Base-by-base conservation (phyloP, 129 eudicot genomes). In the Centrapalus pauciflorus region DNA sequence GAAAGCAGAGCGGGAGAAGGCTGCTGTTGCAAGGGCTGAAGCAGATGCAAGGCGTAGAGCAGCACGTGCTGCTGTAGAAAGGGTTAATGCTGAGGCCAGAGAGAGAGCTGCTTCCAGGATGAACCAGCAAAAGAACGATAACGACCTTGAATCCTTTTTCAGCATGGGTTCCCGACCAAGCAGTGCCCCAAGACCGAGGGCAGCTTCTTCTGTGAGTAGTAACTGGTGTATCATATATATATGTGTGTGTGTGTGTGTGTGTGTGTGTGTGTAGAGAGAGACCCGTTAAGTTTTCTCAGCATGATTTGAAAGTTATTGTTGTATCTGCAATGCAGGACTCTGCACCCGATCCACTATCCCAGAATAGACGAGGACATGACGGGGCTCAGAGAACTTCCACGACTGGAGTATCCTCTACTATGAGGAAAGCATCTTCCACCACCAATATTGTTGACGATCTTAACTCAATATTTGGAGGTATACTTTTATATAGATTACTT, bases 401-500 rank as follows among this genome's bases (percentile, higher is more conserved):
- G 28, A 70, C 76, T 32, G 86, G 81, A 52, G 75, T 72, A 70
- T 24, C 97, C 19, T 78, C 99, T 4, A 88, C 80, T 80, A 89
- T 86, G 66, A 84, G 79, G 74, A 93, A 93, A 75, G 92, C 93
- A 45, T 80, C 95, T 81, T 93, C 99, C 4, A 58, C 99, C 30
- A 73, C 90, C 32, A 93, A 82, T 77, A 82, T 86, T 37, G 96
- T 84, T 55, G 99, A 93, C 60, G 99, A 93, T 67, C 89, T 93
- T 45, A 89, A 88, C 81, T 86, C 95, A 51, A 84, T 93, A 71
- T 88, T 93, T 78, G 96, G 98, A 84, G 96, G 99, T 93, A 72
- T 62, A 29, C 43, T 43, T 45, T 57, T 19, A 37, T 48, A 55
- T 45, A 14, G 24, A 10, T 40, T 48, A 58, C 37, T 28, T 6